Evolutionary conservation across 202 grass and related monocot genomes (phyloP).

Genomic region (Cymbopogon flexuosus): DNA sequence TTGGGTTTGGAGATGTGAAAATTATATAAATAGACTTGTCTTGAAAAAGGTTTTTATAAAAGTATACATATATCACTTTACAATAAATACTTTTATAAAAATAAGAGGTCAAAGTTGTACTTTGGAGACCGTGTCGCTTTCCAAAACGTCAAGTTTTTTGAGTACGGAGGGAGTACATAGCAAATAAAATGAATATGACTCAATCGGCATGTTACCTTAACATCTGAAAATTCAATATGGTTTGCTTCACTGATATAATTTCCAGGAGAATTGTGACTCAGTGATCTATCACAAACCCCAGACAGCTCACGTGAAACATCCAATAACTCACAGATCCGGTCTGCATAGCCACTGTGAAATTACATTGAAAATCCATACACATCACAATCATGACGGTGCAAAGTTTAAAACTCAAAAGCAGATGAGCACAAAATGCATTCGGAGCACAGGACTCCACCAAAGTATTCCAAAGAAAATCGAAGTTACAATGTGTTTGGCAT

Average conservation of each 20-base stretch:
- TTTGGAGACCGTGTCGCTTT: too few relatives aligned
- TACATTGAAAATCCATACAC: constrained; percentile 36
- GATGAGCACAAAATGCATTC: background rate
- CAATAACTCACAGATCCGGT: constrained; percentile 86
- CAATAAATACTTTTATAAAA: too few relatives aligned
- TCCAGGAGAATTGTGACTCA: constrained; percentile 47
- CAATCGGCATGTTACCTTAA: constrained; percentile 59
- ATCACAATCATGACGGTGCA: constrained; percentile 25
- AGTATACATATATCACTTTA: too few relatives aligned
- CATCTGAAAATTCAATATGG: constrained; percentile 90
- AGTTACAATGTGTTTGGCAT: background rate
- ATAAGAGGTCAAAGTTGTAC: too few relatives aligned
- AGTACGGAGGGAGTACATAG: too few relatives aligned
- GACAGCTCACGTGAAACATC: constrained; percentile 77
- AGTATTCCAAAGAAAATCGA: background rate
- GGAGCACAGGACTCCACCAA: constrained; percentile 8
- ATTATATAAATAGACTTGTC: too few relatives aligned
- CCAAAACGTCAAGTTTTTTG: too few relatives aligned
- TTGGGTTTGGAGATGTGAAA: too few relatives aligned
- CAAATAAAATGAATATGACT: constrained; percentile 25
- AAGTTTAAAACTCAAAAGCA: constrained; percentile 18
- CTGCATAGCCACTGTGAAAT: constrained; percentile 90
- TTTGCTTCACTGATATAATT: constrained; percentile 94
- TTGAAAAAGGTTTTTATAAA: too few relatives aligned
- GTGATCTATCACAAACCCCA: constrained; percentile 47